These are phyloP conservation scores for Boletus subparvulus DNA, from an alignment of 768 basidiomycete genomes.

Conservation along the genomic window DNA sequence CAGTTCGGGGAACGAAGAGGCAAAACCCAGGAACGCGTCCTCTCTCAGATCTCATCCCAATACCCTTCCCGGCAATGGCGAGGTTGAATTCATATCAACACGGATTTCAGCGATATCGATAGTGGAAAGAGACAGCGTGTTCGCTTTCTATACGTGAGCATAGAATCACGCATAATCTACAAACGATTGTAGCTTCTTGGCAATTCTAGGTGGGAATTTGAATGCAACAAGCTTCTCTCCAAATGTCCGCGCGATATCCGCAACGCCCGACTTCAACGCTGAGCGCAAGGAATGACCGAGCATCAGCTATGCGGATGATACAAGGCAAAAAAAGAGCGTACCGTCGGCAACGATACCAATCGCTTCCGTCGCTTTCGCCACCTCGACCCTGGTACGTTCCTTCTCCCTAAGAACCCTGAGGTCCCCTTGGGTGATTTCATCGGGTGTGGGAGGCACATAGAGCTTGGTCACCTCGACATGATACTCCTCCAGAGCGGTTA, in stretches of 20 bases:
- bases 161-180: slow-evolving; percentile 52
- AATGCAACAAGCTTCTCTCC: slow-evolving; percentile 73
- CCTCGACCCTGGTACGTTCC: slow-evolving; percentile 46
- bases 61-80: neutral
- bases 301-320: neutral
- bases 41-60: neutral
- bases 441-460: slow-evolving; percentile 38
- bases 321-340: slow-evolving; percentile 31
- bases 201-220: slow-evolving; percentile 71
- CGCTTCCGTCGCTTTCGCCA: slow-evolving; percentile 53
- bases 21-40: neutral
- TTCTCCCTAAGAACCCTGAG: slow-evolving; percentile 35
- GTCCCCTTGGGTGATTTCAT: slow-evolving; percentile 31
- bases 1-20: neutral
- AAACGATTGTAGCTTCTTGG: slow-evolving; percentile 67
- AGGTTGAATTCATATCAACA: neutral
- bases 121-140: neutral
- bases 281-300: neutral
- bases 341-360: slow-evolving; percentile 58
- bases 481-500: slow-evolving; percentile 65
- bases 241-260: slow-evolving; percentile 68
- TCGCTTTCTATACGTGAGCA: neutral
- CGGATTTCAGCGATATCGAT: no score
- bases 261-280: slow-evolving; percentile 66
- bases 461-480: slow-evolving; percentile 49